These are phyloP conservation scores for Beverwykella pulmonaria DNA, from an alignment of 495 filamentous ascomycete species.

Conservation along the genomic window DNA sequence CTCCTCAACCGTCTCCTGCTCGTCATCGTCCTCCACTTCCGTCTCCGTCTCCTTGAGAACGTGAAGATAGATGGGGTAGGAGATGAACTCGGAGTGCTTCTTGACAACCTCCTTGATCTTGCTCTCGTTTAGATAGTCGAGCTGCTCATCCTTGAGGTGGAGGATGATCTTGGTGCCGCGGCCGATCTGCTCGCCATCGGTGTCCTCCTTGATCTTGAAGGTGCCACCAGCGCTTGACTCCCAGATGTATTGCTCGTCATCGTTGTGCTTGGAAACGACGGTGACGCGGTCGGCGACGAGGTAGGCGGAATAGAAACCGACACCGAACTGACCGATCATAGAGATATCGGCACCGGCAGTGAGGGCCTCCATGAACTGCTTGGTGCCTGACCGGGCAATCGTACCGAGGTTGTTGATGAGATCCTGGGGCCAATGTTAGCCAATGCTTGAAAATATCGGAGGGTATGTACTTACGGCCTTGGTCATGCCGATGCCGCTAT, in stretches of 20 bases:
- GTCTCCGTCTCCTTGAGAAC: slow-evolving; percentile 98
- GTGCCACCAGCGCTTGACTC: slow-evolving; percentile 97
- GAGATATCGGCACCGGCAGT: slow-evolving; percentile 98
- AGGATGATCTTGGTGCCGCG: slow-evolving; percentile 98
- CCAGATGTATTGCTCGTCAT: slow-evolving; percentile 99
- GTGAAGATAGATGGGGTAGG: slow-evolving; percentile 99
- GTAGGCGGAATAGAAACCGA: slow-evolving; percentile 99
- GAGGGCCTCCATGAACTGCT: slow-evolving; percentile 99
- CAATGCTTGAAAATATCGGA: background rate
- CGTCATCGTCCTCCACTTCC: slow-evolving; percentile 97
- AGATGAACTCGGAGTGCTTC: slow-evolving; percentile 99
- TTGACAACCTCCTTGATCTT: slow-evolving; percentile 99
- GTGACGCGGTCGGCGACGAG: slow-evolving; percentile 96
- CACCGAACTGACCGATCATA: slow-evolving; percentile 99
- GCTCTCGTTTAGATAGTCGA: slow-evolving; percentile 95
- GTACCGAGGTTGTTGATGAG: slow-evolving; percentile 99
- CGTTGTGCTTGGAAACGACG: slow-evolving; percentile 96
- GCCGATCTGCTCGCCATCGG: slow-evolving; percentile 84
- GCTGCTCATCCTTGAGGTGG: slow-evolving; percentile 98
- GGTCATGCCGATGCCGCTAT: slow-evolving; percentile 99
- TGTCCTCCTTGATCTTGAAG: slow-evolving; percentile 90
- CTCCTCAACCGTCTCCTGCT: slow-evolving; percentile 67
- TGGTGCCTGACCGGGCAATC: slow-evolving; percentile 97
- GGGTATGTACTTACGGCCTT: slow-evolving; percentile 62
- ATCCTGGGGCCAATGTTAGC: slow-evolving; percentile 50